Evolutionary conservation across 805 yeast genomes (phyloP).

Genomic region (Candida pini): DNA sequence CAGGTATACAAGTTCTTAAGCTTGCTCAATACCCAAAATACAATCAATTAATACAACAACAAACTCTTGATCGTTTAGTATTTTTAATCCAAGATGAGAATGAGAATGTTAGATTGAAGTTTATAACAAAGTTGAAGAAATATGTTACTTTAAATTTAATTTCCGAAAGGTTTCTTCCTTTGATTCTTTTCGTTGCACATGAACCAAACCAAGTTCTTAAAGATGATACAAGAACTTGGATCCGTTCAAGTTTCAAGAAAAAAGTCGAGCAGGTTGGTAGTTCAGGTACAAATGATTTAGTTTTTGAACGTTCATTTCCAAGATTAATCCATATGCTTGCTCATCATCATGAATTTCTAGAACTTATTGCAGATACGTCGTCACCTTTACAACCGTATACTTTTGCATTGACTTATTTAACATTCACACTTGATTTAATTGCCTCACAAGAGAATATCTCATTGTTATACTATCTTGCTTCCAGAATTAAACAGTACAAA

Average conservation of each 20-base stretch:
- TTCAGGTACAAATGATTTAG: constrained; percentile 34
- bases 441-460: constrained; percentile 66
- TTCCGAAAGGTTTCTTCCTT: constrained; percentile 60
- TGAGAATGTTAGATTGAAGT: constrained; percentile 46
- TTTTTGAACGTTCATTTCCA: constrained; percentile 61
- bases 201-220: constrained; percentile 58
- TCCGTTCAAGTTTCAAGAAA: constrained; percentile 49
- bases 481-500: constrained; percentile 71
- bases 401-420: constrained; percentile 54
- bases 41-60: constrained; percentile 46
- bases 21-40: constrained; percentile 52
- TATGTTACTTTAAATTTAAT: constrained; percentile 45
- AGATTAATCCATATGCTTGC: constrained; percentile 66
- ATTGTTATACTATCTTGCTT: constrained; percentile 67
- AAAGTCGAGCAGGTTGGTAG: constrained; percentile 8
- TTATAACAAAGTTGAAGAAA: constrained; percentile 46
- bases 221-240: constrained; percentile 60
- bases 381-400: constrained; percentile 37
- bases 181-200: constrained; percentile 68
- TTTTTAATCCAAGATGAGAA: constrained; percentile 65
- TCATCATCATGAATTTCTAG: constrained; percentile 64
- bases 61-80: constrained; percentile 46
- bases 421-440: constrained; percentile 54
- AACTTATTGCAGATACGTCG: constrained; percentile 23
- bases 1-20: constrained; percentile 62